Conservation (phyloP, 2,329 filamentous ascomycete genomes). For the Venturia effusa region DNA sequence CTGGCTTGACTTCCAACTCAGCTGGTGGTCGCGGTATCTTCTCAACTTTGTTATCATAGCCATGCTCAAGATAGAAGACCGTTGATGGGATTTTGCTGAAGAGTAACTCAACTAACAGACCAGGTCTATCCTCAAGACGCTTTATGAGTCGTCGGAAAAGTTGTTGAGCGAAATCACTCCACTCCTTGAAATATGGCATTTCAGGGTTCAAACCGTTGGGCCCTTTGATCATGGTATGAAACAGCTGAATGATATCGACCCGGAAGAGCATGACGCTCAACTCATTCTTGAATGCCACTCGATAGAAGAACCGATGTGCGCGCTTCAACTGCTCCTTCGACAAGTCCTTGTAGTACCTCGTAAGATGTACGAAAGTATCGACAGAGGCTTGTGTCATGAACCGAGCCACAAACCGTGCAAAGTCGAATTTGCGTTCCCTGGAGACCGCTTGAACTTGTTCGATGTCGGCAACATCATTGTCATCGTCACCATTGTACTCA, state of each 20-base stretch:
- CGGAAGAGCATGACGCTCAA: slow-evolving; percentile 81
- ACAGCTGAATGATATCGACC: slow-evolving; percentile 78
- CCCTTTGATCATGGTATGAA: slow-evolving; percentile 87
- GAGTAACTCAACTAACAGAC: slow-evolving; percentile 79
- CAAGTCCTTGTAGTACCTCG: slow-evolving; percentile 71
- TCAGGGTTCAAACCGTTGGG: slow-evolving; percentile 62
- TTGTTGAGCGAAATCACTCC: slow-evolving; percentile 81
- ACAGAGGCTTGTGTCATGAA: slow-evolving; percentile 79
- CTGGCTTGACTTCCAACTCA: slow-evolving; percentile 71
- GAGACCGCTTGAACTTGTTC: slow-evolving; percentile 58
- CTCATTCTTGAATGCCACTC: slow-evolving; percentile 89
- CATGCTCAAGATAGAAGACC: slow-evolving; percentile 80
- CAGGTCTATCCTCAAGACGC: slow-evolving; percentile 75
- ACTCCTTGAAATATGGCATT: slow-evolving; percentile 66
- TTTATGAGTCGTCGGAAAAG: slow-evolving; percentile 71
- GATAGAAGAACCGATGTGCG: slow-evolving; percentile 87
- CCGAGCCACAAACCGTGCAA: slow-evolving; percentile 66
- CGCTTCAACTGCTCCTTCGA: slow-evolving; percentile 74
- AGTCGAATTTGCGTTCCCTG: slow-evolving; percentile 88
- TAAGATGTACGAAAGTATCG: slow-evolving; percentile 77
- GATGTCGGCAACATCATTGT: slow-evolving; percentile 44
- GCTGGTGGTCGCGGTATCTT: slow-evolving; percentile 59
- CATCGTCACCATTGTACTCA: slow-evolving; percentile 38
- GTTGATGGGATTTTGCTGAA: slow-evolving; percentile 86
- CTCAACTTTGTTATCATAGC: slow-evolving; percentile 69